These are phyloP conservation scores for Paecilomyces dactylethromorphus DNA, from an alignment of 2,329 filamentous ascomycete genomes.

Conservation along the genomic window DNA sequence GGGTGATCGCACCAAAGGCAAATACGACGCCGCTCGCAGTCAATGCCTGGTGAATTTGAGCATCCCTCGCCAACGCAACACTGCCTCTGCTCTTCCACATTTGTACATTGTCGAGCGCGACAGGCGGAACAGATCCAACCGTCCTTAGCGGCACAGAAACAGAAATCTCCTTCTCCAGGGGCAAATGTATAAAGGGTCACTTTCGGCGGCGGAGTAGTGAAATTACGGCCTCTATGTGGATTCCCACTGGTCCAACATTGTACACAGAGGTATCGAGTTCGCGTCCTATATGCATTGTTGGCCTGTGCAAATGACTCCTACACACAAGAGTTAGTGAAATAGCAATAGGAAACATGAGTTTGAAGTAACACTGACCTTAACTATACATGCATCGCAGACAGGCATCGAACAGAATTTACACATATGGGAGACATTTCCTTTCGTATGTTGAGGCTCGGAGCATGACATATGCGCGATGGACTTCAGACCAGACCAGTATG, in stretches of 20 bases:
- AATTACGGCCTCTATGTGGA: conserved; percentile 14
- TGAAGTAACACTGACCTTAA: conserved; percentile 9
- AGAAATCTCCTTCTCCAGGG: conserved; percentile 14
- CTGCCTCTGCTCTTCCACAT: conserved; percentile 10
- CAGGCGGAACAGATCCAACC: conserved; percentile 22
- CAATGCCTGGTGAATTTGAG: conserved; percentile 9
- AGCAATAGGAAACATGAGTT: background rate
- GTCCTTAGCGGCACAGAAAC: conserved; percentile 18
- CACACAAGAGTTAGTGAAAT: background rate
- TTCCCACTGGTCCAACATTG: conserved; percentile 21
- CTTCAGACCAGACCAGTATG: conserved; percentile 22
- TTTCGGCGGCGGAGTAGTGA: conserved; percentile 7
- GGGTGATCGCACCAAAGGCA: conserved; percentile 25
- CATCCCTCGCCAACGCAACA: conserved; percentile 20
- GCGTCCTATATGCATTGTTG: conserved; percentile 22
- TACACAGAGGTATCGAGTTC: conserved; percentile 20
- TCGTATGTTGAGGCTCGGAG: conserved; percentile 17
- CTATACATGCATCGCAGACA: conserved; percentile 24
- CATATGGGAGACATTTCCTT: conserved; percentile 11
- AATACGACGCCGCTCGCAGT: conserved; percentile 19
- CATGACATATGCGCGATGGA: conserved; percentile 14
- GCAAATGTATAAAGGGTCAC: conserved; percentile 7
- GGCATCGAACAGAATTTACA: conserved; percentile 23
- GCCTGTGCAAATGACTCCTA: conserved; percentile 18
- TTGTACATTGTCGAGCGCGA: conserved; percentile 17